phyloP scores from a whole-genome alignment of 1,284 basidiomycete species.

The Hypsizygus ulmarius region DNA sequence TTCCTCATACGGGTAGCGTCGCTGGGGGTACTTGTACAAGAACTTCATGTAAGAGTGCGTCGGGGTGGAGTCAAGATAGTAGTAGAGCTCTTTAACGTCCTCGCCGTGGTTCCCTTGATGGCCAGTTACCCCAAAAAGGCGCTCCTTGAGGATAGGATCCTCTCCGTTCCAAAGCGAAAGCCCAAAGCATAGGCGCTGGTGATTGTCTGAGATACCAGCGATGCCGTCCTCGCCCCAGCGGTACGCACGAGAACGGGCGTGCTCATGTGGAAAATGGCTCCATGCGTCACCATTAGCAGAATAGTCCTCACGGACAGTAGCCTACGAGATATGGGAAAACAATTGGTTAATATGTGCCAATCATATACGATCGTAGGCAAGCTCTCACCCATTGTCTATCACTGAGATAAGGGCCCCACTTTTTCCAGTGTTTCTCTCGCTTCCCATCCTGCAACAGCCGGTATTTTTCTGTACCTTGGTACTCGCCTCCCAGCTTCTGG shows the following conservation, averaged over 20 bases:
- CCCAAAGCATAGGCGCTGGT: constrained; percentile 88
- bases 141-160: constrained; percentile 95
- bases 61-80: constrained; percentile 96
- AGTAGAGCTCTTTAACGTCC: constrained; percentile 98
- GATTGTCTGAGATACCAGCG: constrained; percentile 95
- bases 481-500: constrained; percentile 55
- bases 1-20: constrained; percentile 89
- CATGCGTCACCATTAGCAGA: constrained; percentile 95
- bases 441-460: constrained; percentile 71
- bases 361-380: constrained; percentile 7
- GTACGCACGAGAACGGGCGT: constrained; percentile 92
- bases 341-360: constrained; percentile 7
- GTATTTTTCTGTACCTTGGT: constrained; percentile 66
- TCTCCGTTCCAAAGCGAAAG: constrained; percentile 94
- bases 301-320: constrained; percentile 97
- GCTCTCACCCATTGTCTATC: constrained; percentile 93
- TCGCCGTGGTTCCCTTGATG: constrained; percentile 99
- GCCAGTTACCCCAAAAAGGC: constrained; percentile 92
- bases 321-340: constrained; percentile 44
- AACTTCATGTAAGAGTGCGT: constrained; percentile 99
- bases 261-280: constrained; percentile 96
- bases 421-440: constrained; percentile 87
- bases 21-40: constrained; percentile 97
- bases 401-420: constrained; percentile 96
- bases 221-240: constrained; percentile 99